Percentiles rank a stretch among this genome's conserved stretches.
Evolutionary conservation across 768 basidiomycete species (phyloP).

Genomic region (Leccinellum luteum): DNA sequence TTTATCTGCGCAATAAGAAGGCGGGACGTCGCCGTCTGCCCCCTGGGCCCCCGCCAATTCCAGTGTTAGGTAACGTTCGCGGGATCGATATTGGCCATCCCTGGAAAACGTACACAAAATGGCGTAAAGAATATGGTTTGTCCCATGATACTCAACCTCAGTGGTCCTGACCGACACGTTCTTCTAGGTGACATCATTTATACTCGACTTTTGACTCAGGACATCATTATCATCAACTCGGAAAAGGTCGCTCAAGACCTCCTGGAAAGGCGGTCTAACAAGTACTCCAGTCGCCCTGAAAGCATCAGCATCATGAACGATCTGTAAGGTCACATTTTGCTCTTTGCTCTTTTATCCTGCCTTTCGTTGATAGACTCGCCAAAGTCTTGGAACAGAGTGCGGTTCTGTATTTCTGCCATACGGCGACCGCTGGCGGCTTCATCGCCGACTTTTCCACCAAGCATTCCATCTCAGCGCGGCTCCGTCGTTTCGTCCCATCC

Average conservation of each 20-base stretch:
- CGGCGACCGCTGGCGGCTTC: not conserved
- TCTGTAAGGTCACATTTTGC: slow-evolving; percentile 11
- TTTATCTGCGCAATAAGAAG: slow-evolving; percentile 11
- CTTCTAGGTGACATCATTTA: slow-evolving; percentile 20
- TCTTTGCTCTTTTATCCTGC: not conserved
- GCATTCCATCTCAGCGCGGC: slow-evolving; percentile 5
- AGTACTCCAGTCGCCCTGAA: slow-evolving; percentile 23
- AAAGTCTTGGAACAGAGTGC: slow-evolving; percentile 24
- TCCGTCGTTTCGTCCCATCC: slow-evolving; percentile 31
- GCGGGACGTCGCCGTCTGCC: slow-evolving; percentile 12
- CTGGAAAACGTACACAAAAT: slow-evolving; percentile 21
- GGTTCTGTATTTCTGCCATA: not conserved
- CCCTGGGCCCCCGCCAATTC: slow-evolving; percentile 20
- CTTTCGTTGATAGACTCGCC: not conserved
- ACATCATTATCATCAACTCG: slow-evolving; percentile 27
- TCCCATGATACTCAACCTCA: not conserved
- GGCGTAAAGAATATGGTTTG: slow-evolving; percentile 21
- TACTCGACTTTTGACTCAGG: not conserved
- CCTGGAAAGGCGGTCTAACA: slow-evolving; percentile 17
- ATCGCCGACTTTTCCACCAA: not conserved
- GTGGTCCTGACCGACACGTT: not conserved
- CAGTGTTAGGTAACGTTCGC: slow-evolving; percentile 20
- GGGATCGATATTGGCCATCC: slow-evolving; percentile 18
- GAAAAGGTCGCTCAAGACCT: slow-evolving; percentile 24
- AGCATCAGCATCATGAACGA: slow-evolving; percentile 15